Base-by-base conservation (phyloP, 208 protist species). In the Wallacemonas sp. region DNA sequence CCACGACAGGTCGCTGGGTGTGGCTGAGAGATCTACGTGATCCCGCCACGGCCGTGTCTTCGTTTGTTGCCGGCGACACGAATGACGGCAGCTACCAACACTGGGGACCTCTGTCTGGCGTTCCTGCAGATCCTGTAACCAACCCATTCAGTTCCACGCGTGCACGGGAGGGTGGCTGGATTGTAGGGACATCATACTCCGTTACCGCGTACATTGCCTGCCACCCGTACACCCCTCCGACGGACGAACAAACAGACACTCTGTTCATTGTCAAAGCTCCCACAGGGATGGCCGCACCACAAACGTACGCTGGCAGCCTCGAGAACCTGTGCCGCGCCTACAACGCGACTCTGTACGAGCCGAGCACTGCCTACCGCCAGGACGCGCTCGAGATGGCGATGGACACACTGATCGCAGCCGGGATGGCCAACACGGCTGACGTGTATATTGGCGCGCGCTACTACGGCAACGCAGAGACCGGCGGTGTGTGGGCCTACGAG, bases 391-490 rank as follows among this genome's bases (percentile, higher is more conserved):
- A 58, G 52, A 2, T 0, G 32, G 52, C 26, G 5, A 27, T 58
- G 30, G 38, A 41, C 52, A 19, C 19, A 24, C 9, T 14, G 47
- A 55, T 55, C 17, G 14, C 32, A 9, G 30, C 6, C n/a, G 52
- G 52, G 9, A 41, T 58, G 30, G 29, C 52, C 4, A 58, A 21
- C 3, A 24, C 8, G 2, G 27, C 52, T 9, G 8, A 39, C 38
- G 52, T 58, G 17, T 58, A 58, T n/a, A 41, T 58, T 58, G 52
- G 52, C 19, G 52, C 52, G 32, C 52, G 36, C 32, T 58, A 58
- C 52, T 43, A 43, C 52, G 52, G 52, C 16, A 38, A 34, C 19
- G 34, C 52, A 11, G 32, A 5, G 17, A 34, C 26, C 6, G 26
- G 0, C 30, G 52, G 52, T 3, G 52, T 41, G 52, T 58, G 52